Evolutionary conservation across 768 basidiomycete species (phyloP).

Genomic region (Saitozyma sp.): DNA sequence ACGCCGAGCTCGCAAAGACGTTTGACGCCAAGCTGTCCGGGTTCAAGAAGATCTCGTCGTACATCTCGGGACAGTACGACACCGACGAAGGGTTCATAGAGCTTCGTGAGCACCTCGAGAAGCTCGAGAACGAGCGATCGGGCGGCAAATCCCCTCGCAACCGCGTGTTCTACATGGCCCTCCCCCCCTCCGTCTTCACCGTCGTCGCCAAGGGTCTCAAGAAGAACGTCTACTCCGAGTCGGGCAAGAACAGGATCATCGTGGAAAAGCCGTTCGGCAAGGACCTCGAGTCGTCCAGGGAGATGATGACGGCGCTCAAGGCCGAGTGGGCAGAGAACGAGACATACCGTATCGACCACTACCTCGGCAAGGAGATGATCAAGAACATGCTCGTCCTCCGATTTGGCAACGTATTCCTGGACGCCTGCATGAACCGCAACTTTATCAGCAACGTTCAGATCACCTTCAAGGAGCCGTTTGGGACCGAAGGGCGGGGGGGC

Average conservation of each 20-base stretch:
- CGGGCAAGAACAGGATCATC: slow-evolving; percentile 84
- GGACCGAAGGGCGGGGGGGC: slow-evolving; percentile 99
- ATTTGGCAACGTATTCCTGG: slow-evolving; percentile 90
- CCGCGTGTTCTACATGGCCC: slow-evolving; percentile 90
- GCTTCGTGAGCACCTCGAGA: slow-evolving; percentile 72
- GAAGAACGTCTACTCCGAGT: slow-evolving; percentile 71
- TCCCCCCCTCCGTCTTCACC: slow-evolving; percentile 95
- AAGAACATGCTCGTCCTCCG: slow-evolving; percentile 95
- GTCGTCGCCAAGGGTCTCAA: slow-evolving; percentile 81
- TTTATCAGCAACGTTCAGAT: slow-evolving; percentile 96
- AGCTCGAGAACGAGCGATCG: slow-evolving; percentile 71
- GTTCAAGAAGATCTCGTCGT: slow-evolving; percentile 78
- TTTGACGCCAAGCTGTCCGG: slow-evolving; percentile 63
- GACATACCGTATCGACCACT: slow-evolving; percentile 98
- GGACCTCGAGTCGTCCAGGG: slow-evolving; percentile 79
- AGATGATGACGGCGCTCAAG: slow-evolving; percentile 76
- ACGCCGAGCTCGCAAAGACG: slow-evolving; percentile 61
- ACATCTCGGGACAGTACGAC: slow-evolving; percentile 87
- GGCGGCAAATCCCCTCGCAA: slow-evolving; percentile 57
- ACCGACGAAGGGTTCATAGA: slow-evolving; percentile 73
- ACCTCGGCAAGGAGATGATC: slow-evolving; percentile 99
- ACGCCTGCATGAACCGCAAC: slow-evolving; percentile 91
- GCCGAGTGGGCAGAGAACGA: slow-evolving; percentile 91
- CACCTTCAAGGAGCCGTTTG: slow-evolving; percentile 99
- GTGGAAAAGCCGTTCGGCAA: slow-evolving; percentile 99